phyloP scores from a whole-genome alignment of 352 stramenopile species.

The Thalassiosira livingstoniorum region DNA sequence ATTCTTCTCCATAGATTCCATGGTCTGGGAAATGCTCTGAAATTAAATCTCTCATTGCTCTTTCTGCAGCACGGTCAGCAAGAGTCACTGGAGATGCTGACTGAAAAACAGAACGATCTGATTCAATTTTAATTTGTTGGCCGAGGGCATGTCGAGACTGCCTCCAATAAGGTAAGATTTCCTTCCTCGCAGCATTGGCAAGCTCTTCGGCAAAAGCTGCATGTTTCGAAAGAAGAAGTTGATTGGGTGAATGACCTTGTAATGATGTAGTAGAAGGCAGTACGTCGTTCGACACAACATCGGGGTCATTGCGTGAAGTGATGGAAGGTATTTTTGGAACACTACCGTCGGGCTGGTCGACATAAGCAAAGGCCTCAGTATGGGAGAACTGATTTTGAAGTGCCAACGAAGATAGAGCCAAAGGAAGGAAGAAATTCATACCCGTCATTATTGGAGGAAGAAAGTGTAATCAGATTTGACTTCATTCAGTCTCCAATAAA shows the following conservation, averaged over 20 bases:
- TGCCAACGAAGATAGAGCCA: constrained; percentile 7
- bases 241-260: too few species aligned
- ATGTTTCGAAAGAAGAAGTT: constrained; percentile 32
- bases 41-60: constrained; percentile 65
- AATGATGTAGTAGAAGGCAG: too few species aligned
- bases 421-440: too few species aligned
- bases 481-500: too few species aligned
- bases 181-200: constrained; percentile 57
- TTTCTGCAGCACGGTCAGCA: constrained; percentile 64
- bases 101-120: constrained; percentile 46
- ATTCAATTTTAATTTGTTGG: constrained; percentile 58
- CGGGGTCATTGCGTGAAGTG: not conserved
- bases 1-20: constrained; percentile 70
- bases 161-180: constrained; percentile 68
- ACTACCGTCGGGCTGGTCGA: constrained; percentile 26
- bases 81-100: constrained; percentile 63
- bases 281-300: not conserved
- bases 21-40: constrained; percentile 44
- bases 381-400: not conserved
- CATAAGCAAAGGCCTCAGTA: constrained; percentile 18
- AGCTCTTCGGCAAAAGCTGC: constrained; percentile 57
- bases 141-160: constrained; percentile 41
- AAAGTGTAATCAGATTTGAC: too few species aligned
- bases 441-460: too few species aligned
- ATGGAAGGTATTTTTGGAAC: constrained; percentile 15